These are phyloP conservation scores for Dujonia santamariae DNA, from an alignment of 1,139 yeast species.

Conservation along the genomic window DNA sequence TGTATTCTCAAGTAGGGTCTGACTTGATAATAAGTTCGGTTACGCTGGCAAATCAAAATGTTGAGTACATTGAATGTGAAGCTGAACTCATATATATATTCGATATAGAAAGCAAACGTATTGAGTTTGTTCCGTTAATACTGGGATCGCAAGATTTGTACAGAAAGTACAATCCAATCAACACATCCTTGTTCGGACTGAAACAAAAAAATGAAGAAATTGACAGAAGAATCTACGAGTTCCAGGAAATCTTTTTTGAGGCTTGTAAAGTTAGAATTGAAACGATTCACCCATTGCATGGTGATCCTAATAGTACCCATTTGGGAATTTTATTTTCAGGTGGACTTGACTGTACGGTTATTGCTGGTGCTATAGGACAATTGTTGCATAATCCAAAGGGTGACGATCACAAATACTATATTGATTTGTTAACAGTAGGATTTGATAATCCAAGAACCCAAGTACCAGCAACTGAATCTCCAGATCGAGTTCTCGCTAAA, in stretches of 20 bases:
- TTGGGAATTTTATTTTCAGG: conserved; percentile 84
- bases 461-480: conserved; percentile 59
- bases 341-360: conserved; percentile 85
- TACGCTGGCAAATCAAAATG: conserved; percentile 14
- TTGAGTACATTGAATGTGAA: conserved; percentile 47
- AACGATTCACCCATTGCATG: conserved; percentile 56
- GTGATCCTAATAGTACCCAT: conserved; percentile 24
- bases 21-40: conserved; percentile 50
- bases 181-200: too few relatives aligned
- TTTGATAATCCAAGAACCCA: conserved; percentile 87
- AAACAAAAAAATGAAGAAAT: background rate
- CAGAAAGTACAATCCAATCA: conserved; percentile 1
- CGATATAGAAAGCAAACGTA: conserved; percentile 20
- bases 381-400: conserved; percentile 13
- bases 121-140: conserved; percentile 9
- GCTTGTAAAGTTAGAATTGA: conserved; percentile 52
- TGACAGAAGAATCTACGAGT: conserved; percentile 3
- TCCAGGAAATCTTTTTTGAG: conserved; percentile 4
- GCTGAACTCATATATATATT: conserved; percentile 48
- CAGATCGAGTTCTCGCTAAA: conserved; percentile 75
- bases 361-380: conserved; percentile 50
- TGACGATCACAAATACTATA: conserved; percentile 4
- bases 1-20: conserved; percentile 28
- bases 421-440: conserved; percentile 89
- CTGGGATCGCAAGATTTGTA: background rate